Percentiles rank a stretch among this genome's conserved stretches.
Evolutionary conservation across 345 rosid species (phyloP).

Genomic region (Citrus inodora): DNA sequence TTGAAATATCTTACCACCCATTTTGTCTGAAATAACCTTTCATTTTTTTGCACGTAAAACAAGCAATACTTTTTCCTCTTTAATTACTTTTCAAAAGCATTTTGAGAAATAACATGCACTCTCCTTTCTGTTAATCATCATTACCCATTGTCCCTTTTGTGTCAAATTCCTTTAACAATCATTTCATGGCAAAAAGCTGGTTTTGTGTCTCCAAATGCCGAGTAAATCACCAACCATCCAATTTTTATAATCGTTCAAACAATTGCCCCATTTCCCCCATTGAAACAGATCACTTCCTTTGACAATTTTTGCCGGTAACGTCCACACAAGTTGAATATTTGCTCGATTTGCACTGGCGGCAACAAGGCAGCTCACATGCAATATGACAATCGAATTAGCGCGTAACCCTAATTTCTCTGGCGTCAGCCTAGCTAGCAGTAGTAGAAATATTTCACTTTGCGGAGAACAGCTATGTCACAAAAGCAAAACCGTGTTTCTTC

Average conservation of each 20-base stretch:
- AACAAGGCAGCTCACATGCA: not conserved
- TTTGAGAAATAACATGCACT: not conserved
- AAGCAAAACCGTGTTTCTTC: constrained; percentile 4
- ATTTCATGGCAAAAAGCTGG: not conserved
- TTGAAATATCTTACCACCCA: too few species aligned
- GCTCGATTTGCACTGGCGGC: not conserved
- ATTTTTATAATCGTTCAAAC: too few species aligned
- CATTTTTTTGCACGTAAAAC: not conserved
- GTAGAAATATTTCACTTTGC: not conserved
- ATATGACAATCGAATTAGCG: not conserved
- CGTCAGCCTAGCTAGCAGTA: not conserved
- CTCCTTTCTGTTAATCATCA: constrained; percentile 1
- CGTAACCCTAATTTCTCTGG: not conserved
- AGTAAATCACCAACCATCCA: not conserved
- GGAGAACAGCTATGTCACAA: constrained; percentile 4
- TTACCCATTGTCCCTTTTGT: not conserved
- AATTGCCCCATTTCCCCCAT: not conserved
- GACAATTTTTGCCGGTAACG: not conserved
- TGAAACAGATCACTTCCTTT: not conserved
- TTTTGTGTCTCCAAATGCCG: not conserved
- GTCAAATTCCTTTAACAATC: not conserved
- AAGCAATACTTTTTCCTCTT: not conserved
- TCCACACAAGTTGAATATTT: not conserved
- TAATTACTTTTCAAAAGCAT: not conserved
- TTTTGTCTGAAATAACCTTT: not conserved